A percentile compares a stretch with the other conserved stretches of the same genome.
Conservation (phyloP, 2,329 filamentous ascomycete species). For the Rhynchosporium graminicola region DNA sequence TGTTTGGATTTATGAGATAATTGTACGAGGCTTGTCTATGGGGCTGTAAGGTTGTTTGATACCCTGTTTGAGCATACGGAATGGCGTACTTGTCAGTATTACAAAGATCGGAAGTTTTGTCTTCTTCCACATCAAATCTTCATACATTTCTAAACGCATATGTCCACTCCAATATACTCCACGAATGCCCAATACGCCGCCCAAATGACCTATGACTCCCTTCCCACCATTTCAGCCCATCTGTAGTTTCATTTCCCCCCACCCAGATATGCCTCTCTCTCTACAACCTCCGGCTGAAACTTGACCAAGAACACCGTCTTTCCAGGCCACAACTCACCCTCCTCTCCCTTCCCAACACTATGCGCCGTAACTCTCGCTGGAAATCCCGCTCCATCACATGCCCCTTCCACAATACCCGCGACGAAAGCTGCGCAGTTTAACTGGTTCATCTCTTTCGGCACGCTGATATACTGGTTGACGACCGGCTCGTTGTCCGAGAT, state of each 20-base stretch:
- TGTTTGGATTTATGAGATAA: conserved; percentile 6
- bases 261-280: conserved; percentile 79
- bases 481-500: conserved; percentile 97
- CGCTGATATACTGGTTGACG: conserved; percentile 90
- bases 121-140: conserved; percentile 13
- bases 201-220: conserved; percentile 16
- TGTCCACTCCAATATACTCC: conserved; percentile 26
- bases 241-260: neutral
- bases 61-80: conserved; percentile 7
- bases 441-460: conserved; percentile 94
- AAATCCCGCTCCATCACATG: conserved; percentile 91
- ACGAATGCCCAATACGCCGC: conserved; percentile 33
- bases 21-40: neutral
- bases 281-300: conserved; percentile 87
- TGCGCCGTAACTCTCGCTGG: conserved; percentile 88
- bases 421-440: conserved; percentile 96
- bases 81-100: neutral
- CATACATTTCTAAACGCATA: conserved; percentile 15
- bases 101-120: neutral
- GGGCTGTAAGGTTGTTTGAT: conserved; percentile 11
- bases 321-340: conserved; percentile 86
- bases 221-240: neutral
- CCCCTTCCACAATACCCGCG: conserved; percentile 91
- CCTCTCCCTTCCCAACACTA: conserved; percentile 61
- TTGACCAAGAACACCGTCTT: conserved; percentile 95